phyloP scores from a whole-genome alignment of 2,329 filamentous ascomycete genomes.

The Penicillium occitanis region DNA sequence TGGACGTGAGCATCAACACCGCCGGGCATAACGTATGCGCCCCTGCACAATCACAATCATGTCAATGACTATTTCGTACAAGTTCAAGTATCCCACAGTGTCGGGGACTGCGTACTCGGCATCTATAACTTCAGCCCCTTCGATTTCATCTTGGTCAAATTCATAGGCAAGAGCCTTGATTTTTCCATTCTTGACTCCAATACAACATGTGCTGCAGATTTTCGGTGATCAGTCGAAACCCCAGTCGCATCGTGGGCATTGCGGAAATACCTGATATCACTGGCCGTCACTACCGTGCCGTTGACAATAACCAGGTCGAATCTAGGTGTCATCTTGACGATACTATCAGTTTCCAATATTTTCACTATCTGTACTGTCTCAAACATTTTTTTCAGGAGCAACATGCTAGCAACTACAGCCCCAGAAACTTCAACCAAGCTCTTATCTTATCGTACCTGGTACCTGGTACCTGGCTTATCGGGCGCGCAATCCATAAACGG shows the following conservation, averaged over 20 bases:
- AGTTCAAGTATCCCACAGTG: background rate
- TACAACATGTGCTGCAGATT: background rate
- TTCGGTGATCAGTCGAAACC: background rate
- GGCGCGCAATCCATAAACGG: background rate
- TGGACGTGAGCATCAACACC: slow-evolving; percentile 54
- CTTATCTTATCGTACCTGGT: background rate
- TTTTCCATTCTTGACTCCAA: slow-evolving; percentile 7
- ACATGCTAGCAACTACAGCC: background rate
- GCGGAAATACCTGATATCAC: background rate
- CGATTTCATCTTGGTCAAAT: background rate
- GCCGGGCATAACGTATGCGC: slow-evolving; percentile 47
- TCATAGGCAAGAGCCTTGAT: background rate
- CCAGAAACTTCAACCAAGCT: background rate
- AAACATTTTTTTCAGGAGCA: background rate
- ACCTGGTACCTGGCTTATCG: slow-evolving; percentile 2
- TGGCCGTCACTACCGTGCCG: background rate
- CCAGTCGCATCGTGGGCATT: background rate
- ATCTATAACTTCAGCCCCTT: slow-evolving; percentile 32
- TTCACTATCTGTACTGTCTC: background rate
- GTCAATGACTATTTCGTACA: background rate
- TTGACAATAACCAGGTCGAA: background rate
- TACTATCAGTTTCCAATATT: background rate
- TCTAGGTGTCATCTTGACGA: background rate
- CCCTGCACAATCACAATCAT: background rate
- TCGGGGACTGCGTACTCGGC: slow-evolving; percentile 34